These are phyloP conservation scores for Leptodontidium sp. DNA, from an alignment of 2,329 filamentous ascomycete species.

Conservation along the genomic window DNA sequence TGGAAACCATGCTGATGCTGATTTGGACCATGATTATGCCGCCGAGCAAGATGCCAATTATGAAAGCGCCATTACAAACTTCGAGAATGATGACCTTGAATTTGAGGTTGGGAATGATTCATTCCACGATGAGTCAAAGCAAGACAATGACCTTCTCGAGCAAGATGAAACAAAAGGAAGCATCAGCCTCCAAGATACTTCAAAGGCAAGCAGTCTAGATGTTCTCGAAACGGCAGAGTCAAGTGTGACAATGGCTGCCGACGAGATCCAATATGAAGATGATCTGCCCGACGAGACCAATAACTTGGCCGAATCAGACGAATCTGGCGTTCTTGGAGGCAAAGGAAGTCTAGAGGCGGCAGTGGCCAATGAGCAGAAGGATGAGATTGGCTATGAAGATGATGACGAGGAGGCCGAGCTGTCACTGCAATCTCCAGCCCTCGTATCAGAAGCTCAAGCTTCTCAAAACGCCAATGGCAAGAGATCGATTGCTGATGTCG, in stretches of 20 bases:
- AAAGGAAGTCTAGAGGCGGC: slow-evolving; percentile 45
- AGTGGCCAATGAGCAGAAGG: slow-evolving; percentile 36
- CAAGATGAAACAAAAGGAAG: not conserved
- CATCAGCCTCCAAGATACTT: not conserved
- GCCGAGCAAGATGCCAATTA: slow-evolving; percentile 9
- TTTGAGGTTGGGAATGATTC: not conserved
- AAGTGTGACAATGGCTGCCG: slow-evolving; percentile 49
- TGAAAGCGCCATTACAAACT: slow-evolving; percentile 9
- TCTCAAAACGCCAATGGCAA: slow-evolving; percentile 40
- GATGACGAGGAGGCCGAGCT: slow-evolving; percentile 35
- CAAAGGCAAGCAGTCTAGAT: slow-evolving; percentile 26
- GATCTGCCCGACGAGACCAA: slow-evolving; percentile 48
- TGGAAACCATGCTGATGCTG: not conserved
- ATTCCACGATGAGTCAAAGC: not conserved
- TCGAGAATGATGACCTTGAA: slow-evolving; percentile 15
- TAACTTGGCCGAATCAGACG: slow-evolving; percentile 35
- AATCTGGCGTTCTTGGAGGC: not conserved
- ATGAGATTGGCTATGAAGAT: slow-evolving; percentile 46
- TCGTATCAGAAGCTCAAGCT: slow-evolving; percentile 9
- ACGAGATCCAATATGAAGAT: slow-evolving; percentile 47
- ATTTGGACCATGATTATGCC: not conserved
- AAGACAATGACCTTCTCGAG: not conserved
- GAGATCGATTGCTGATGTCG: slow-evolving; percentile 41
- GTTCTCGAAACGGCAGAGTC: slow-evolving; percentile 41
- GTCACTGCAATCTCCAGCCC: not conserved